Base-by-base conservation (phyloP, 305 asterid species). In the Andrographis paniculata region DNA sequence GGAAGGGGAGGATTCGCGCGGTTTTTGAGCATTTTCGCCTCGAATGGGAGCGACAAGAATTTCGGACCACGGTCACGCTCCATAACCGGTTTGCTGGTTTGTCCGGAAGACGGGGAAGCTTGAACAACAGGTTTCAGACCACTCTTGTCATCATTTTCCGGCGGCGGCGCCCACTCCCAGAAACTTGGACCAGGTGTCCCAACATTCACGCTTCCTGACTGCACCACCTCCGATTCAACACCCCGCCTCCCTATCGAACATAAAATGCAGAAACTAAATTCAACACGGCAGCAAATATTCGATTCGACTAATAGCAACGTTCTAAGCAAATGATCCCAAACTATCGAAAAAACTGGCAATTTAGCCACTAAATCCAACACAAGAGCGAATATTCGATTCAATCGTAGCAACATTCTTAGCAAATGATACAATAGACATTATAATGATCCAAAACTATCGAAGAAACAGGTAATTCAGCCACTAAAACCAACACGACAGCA, bases 161-260 rank as follows among this genome's bases (percentile, higher is more conserved):
- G 52, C 44, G 97, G 94, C 54, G 98, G 98, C 19, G 71, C 62
- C 96, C 98, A 89, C 5, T 84, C 50, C 96, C 98, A 89, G 70
- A 89, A 89, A 72, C 75, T 76, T 38, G 96, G 94, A 53, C 98
- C 98, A 3, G 98, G 98, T 30, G 96, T 78, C 19, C 63, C 83
- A 9, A 41, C 51, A 16, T 44, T 22, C 4, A 60, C 50, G 60
- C 55, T 62, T 53, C 67, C 70, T 31, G 79, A 58, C 27, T 67
- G 62, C 24, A 77, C 55, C 45, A 37, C 37, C n/a, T 48, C 64
- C 31, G 70, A 64, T 65, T 55, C 55, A 33, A 36, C 65, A 47
- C 56, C 65, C 46, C 55, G 64, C 19, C 4, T 37, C 22, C 75
- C 97, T 87, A 80, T 28, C 35, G 33, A 61, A 50, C 65, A 38